Evolutionary conservation across 2,329 filamentous ascomycete genomes (phyloP), one percentile per base, ranked within the genome.

Genomic region (Capronia americana): DNA sequence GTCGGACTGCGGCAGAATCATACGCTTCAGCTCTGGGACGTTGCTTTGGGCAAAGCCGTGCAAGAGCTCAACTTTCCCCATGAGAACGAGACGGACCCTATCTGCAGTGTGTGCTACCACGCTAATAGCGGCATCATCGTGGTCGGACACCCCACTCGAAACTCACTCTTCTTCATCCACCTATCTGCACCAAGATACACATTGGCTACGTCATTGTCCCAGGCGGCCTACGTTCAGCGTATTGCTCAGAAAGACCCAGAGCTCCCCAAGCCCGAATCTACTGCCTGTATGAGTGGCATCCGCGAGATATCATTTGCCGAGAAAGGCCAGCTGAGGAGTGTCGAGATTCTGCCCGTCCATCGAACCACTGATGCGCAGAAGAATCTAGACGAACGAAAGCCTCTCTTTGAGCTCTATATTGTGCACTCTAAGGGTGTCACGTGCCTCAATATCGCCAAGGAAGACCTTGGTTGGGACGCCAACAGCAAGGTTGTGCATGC

Each of bases 1-100:
- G 92, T 99, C 69, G 95, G 95, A 74, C 92, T 98, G 87, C 97
- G 98, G 83, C 95, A 99, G 79, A 99, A 99, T 79, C 95, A 99
- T 81, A 96, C 94, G 63, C 87, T 99, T 69, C 96, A 99, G 83
- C 87, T 99, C 53, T 99, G 95, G 96, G 95, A 99, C 82, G 88
- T 99, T 75, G 93, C 92, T 50, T 88, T 99, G 38, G 91, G 91
- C 72, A 97, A 97, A 80, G 92, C 93, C 32, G 95, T 99, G 44
- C 94, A 99, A 78, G 95, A 99, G 81, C 90, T 99, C 77, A 95
- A 97, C 77, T 88, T 99, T 64, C 95, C 95, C 0, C 94, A 99
- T 76, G 92, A 92, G 80, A 96, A 95, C 76, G 94, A 98, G 77
- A 96, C 92, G 2, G 94, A 97, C 79, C 93, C 93, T n/a, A 94